phyloP scores from a whole-genome alignment of 345 rosid species.

The Syzygium oleosum region DNA sequence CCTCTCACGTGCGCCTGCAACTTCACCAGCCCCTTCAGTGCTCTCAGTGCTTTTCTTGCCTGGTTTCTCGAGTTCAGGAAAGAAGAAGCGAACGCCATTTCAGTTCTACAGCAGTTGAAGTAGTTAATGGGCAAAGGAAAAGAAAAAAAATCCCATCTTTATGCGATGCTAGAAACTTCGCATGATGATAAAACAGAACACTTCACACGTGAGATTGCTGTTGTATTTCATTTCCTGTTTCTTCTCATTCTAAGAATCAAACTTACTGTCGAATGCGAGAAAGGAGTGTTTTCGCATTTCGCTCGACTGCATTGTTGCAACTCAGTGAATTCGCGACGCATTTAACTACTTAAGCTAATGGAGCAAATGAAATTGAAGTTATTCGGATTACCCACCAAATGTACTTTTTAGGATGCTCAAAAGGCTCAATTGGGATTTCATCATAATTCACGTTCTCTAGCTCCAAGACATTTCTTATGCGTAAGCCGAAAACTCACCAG shows the following conservation, averaged over 20 bases:
- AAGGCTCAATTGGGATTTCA: background rate
- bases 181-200: background rate
- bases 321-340: background rate
- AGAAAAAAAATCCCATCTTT: background rate
- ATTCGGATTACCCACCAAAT: background rate
- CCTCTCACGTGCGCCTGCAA: slow-evolving; percentile 79
- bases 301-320: background rate
- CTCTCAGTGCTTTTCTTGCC: slow-evolving; percentile 81
- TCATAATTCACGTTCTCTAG: background rate
- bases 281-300: background rate
- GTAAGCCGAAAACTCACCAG: slow-evolving; percentile 33
- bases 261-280: background rate
- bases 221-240: background rate
- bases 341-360: background rate
- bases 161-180: background rate
- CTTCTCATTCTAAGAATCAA: background rate
- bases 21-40: slow-evolving; percentile 76
- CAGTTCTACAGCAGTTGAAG: background rate
- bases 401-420: background rate
- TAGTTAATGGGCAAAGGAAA: background rate
- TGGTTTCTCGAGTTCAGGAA: slow-evolving; percentile 5
- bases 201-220: background rate
- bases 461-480: background rate
- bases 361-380: background rate
- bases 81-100: background rate